Conservation (phyloP, 768 basidiomycete species). For the Scleroderma citrinum region DNA sequence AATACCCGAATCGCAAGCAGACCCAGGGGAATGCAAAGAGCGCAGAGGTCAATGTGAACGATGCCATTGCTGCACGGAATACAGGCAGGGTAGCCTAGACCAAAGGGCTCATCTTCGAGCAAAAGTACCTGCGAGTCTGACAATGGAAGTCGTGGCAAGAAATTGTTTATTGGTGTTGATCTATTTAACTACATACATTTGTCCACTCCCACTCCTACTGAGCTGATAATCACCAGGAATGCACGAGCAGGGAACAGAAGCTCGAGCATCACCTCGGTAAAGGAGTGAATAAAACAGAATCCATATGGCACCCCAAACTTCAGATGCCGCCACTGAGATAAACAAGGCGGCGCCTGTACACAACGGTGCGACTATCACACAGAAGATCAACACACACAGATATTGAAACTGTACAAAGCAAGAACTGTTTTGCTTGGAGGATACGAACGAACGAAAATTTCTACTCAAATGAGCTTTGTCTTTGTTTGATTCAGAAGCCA, state of each 20-base stretch:
- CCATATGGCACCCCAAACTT: conserved; percentile 3
- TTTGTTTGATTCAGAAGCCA: not conserved
- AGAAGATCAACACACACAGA: not conserved
- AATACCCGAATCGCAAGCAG: conserved; percentile 5
- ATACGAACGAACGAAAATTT: too few species aligned
- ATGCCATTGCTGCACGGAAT: conserved; percentile 10
- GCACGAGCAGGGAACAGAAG: not conserved
- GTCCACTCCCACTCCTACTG: not conserved
- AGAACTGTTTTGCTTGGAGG: too few species aligned
- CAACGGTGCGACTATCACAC: not conserved
- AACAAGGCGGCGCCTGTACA: conserved; percentile 1
- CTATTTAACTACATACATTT: conserved; percentile 8
- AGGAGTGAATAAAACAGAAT: not conserved
- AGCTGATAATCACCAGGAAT: not conserved
- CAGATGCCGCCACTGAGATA: not conserved
- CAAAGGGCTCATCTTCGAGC: conserved; percentile 15
- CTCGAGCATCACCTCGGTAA: not conserved
- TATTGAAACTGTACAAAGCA: too few species aligned
- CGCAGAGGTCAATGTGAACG: conserved; percentile 4
- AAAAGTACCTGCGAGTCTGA: not conserved
- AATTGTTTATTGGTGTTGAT: conserved; percentile 11
- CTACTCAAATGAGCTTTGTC: too few species aligned
- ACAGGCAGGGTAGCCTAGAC: conserved; percentile 9
- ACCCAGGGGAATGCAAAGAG: not conserved
- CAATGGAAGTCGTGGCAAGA: too few species aligned